Evolutionary conservation across 2,329 filamentous ascomycete species (phyloP).

Genomic region (Trichoderma afroharzianum): DNA sequence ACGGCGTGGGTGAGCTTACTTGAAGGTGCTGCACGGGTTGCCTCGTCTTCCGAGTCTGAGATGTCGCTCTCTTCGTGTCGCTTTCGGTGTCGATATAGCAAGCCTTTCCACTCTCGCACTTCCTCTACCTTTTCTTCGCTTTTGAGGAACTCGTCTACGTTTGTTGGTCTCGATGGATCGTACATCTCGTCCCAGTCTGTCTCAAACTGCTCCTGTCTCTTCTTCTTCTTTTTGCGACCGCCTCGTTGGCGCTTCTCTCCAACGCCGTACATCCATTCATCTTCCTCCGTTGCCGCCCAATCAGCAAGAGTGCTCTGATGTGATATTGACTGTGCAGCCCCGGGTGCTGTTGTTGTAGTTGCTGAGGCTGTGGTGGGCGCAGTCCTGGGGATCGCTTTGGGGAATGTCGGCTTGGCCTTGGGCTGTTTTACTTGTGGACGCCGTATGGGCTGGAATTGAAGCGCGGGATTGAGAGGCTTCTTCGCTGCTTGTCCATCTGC

Average conservation of each 20-base stretch:
- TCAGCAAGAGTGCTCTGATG: conserved; percentile 72
- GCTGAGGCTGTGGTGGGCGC: conserved; percentile 33
- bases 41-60: conserved; percentile 40
- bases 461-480: conserved; percentile 57
- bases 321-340: conserved; percentile 37
- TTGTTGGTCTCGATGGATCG: conserved; percentile 77
- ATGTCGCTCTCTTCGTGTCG: conserved; percentile 39
- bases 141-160: conserved; percentile 76
- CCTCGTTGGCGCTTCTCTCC: conserved; percentile 69
- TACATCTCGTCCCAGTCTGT: conserved; percentile 93
- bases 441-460: conserved; percentile 84
- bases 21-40: conserved; percentile 25
- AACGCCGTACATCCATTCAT: conserved; percentile 69
- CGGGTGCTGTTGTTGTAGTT: conserved; percentile 30
- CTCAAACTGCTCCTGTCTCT: conserved; percentile 54
- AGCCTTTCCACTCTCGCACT: conserved; percentile 78
- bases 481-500: conserved; percentile 49
- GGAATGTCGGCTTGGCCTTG: conserved; percentile 59
- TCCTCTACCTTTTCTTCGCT: conserved; percentile 82
- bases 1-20: conserved; percentile 30
- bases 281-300: conserved; percentile 74
- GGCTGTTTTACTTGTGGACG: conserved; percentile 61
- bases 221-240: conserved; percentile 74
- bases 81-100: conserved; percentile 68
- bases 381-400: conserved; percentile 38